Evolutionary conservation across 179 eudicot genomes (phyloP).

Genomic region (Heliamphora pulchella): DNA sequence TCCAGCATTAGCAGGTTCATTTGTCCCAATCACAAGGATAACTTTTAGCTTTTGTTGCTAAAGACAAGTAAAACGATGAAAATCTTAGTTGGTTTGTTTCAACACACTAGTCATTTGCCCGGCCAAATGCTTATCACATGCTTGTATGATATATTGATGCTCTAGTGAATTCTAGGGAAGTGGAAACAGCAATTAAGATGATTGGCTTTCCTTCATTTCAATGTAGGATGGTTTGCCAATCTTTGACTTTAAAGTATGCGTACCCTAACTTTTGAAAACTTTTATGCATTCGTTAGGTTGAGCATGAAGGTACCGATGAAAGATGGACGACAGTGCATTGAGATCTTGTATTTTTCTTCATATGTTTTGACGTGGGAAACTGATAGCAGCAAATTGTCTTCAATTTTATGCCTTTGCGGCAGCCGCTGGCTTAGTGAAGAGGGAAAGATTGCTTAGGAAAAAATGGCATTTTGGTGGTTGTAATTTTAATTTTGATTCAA

Average conservation of each 20-base stretch:
- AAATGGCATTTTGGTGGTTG: background rate
- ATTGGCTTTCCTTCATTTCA: too few relatives aligned
- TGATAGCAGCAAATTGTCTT: background rate
- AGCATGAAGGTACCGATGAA: slow-evolving; percentile 34
- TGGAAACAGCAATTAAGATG: background rate
- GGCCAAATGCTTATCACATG: background rate
- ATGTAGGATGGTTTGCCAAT: background rate
- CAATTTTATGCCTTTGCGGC: background rate
- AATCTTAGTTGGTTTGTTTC: background rate
- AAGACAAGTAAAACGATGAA: background rate
- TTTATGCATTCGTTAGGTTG: slow-evolving; percentile 30
- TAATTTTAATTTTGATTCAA: background rate
- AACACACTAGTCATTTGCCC: background rate
- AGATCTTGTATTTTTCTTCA: background rate
- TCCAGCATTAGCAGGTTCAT: background rate
- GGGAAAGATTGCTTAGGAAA: background rate
- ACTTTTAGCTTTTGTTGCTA: background rate
- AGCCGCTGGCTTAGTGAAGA: background rate
- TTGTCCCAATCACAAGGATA: background rate
- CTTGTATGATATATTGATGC: too few relatives aligned
- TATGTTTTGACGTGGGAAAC: background rate
- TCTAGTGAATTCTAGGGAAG: background rate
- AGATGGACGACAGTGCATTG: slow-evolving; percentile 25
- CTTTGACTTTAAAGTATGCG: background rate
- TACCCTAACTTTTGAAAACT: background rate